phyloP scores from a whole-genome alignment of 139 green algal species.

The Chlamydomonas incerta region DNA sequence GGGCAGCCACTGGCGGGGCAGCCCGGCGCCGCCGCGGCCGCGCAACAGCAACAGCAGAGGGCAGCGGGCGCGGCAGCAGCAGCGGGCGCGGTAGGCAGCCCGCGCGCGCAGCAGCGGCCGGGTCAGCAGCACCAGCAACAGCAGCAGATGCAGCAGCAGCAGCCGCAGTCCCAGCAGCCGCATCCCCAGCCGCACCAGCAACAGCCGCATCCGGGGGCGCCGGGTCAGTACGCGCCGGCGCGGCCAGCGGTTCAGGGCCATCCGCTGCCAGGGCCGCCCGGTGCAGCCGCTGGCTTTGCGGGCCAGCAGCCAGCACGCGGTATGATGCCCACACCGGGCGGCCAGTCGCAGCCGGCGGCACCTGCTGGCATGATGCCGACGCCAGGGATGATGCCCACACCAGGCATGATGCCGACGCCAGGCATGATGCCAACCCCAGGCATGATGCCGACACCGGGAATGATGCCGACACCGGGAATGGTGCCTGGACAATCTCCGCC shows the following conservation, averaged over 20 bases:
- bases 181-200: too few relatives aligned
- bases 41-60: too few relatives aligned
- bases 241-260: too few relatives aligned
- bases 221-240: not conserved
- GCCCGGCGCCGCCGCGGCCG: too few relatives aligned
- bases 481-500: not conserved
- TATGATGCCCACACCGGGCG: slow-evolving; percentile 4
- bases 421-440: slow-evolving; percentile 22
- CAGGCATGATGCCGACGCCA: not conserved
- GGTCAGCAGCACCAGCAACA: too few relatives aligned
- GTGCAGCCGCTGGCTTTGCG: too few relatives aligned
- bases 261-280: too few relatives aligned
- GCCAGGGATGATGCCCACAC: slow-evolving; percentile 3
- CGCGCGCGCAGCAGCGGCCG: too few relatives aligned
- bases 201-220: not conserved
- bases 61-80: not conserved
- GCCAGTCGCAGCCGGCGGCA: too few relatives aligned
- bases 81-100: not conserved
- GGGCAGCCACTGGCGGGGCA: not conserved
- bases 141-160: too few relatives aligned
- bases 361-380: slow-evolving; percentile 22
- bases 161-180: too few relatives aligned
- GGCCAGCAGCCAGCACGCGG: too few relatives aligned
- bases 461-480: not conserved
- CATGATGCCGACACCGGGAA: not conserved